Evolutionary conservation across 768 basidiomycete genomes (phyloP).

Genomic region (Pulveroboletus ravenelii): DNA sequence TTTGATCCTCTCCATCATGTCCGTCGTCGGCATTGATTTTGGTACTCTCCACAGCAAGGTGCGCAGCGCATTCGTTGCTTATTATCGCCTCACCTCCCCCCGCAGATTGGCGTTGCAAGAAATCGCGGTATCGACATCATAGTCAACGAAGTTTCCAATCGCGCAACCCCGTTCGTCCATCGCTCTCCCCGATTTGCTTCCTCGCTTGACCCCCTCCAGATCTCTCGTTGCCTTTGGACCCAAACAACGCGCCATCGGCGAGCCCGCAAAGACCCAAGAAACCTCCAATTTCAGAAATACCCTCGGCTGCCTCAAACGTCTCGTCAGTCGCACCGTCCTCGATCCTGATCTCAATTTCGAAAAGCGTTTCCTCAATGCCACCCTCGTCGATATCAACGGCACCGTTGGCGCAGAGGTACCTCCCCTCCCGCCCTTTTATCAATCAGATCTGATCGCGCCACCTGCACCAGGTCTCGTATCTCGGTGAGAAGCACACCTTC

Average conservation of each 20-base stretch:
- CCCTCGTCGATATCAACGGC: constrained; percentile 79
- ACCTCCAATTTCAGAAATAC: constrained; percentile 99
- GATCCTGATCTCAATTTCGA: constrained; percentile 86
- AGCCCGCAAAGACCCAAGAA: constrained; percentile 95
- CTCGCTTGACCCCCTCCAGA: constrained; percentile 38
- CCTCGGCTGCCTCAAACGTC: constrained; percentile 85
- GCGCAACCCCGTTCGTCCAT: constrained; percentile 81
- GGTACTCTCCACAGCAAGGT: constrained; percentile 90
- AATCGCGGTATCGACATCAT: constrained; percentile 98
- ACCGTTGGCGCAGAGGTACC: constrained; percentile 79
- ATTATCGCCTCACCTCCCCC: not conserved
- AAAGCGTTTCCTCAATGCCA: constrained; percentile 87
- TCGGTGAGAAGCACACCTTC: constrained; percentile 74
- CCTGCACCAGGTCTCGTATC: constrained; percentile 69
- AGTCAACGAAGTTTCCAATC: constrained; percentile 95
- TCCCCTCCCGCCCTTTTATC: constrained; percentile 1
- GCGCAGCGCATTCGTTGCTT: constrained; percentile 5
- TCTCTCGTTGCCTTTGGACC: constrained; percentile 93
- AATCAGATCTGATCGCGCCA: constrained; percentile 9
- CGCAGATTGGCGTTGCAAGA: constrained; percentile 89
- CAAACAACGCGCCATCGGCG: constrained; percentile 88
- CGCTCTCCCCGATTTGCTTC: not conserved
- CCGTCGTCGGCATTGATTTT: constrained; percentile 94
- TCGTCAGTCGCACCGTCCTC: constrained; percentile 73
- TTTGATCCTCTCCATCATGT: constrained; percentile 44